Base-by-base conservation (phyloP, 805 yeast genomes). In the Zygosaccharomyces lentus region DNA sequence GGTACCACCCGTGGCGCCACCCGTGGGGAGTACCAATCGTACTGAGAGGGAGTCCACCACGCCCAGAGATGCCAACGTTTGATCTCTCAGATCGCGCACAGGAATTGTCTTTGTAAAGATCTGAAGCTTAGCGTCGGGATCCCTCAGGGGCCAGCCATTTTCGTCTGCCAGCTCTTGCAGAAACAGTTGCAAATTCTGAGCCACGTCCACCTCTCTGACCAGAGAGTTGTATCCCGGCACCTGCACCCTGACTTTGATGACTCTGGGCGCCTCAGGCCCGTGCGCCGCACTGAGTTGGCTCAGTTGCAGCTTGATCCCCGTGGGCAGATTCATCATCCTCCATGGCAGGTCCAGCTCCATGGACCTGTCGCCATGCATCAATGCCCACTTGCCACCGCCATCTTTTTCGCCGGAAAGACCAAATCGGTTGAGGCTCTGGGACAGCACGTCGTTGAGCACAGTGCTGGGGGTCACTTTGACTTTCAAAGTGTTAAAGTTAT, bases 251-350 rank as follows among this genome's bases (percentile, higher is more conserved):
- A 70, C 46, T 21, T 60, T 68, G 12, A 67, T 50, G 9, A 46
- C 48, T 2, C 51, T 42, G 2, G 50, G 35, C 10, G 37, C 19
- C 9, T 37, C 38, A 12, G 35, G 16, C 8, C 26, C 21, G 6
- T 21, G 16, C 12, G 39, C 19, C 9, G 36, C 24, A 19, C 13
- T 9, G 36, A 30, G 17, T n/a, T 39, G 25, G 7, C 42, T 34
- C 35, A 74, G 50, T 6, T 59, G 58, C 29, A 76, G 45, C 37
- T 72, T 75, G 13, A 68, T 71, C 9, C 80, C 80, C 5, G 67
- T 59, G 2, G 78, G 74, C 15, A 76, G 50, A 42, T 71, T 70
- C 12, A 71, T 53, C 13, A 75, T 54, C 47, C 79, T 62, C 49
- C 71, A 57, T 1, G 80, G 79, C 27, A 75, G 47, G 29, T 71